Conservation (phyloP, 2,329 filamentous ascomycete species). For the Aspergillus udagawae region DNA sequence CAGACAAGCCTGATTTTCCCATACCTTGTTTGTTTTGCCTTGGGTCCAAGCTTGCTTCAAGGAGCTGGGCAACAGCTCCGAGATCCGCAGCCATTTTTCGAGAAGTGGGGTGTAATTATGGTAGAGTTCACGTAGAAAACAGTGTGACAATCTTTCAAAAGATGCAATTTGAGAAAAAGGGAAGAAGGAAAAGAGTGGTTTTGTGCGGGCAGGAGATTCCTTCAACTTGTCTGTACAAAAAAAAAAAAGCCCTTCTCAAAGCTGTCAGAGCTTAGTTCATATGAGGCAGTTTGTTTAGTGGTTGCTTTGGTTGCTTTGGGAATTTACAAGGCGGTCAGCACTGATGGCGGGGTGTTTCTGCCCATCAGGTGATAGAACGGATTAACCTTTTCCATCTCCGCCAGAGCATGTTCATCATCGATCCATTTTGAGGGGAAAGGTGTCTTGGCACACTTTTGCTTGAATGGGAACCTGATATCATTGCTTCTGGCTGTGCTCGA, state of each 20-base stretch:
- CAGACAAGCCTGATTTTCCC: constrained; percentile 20
- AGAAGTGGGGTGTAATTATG: constrained; percentile 9
- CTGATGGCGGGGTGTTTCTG: constrained; percentile 21
- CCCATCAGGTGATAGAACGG: constrained; percentile 22
- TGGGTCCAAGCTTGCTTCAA: constrained; percentile 87
- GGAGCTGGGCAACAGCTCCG: constrained; percentile 69
- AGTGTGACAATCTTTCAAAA: not conserved
- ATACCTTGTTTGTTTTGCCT: constrained; percentile 83
- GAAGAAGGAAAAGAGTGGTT: not conserved
- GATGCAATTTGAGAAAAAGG: not conserved
- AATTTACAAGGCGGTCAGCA: constrained; percentile 25
- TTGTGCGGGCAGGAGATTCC: not conserved
- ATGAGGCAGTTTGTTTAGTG: constrained; percentile 33
- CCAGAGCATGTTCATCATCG: constrained; percentile 19
- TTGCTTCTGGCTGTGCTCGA: constrained; percentile 5
- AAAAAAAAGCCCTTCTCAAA: constrained; percentile 4
- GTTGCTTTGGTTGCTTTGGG: constrained; percentile 17
- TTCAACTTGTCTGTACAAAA: not conserved
- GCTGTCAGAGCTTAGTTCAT: constrained; percentile 22
- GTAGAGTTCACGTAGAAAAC: constrained; percentile 1
- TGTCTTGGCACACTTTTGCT: constrained; percentile 19
- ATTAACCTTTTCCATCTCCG: constrained; percentile 18
- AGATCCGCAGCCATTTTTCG: constrained; percentile 58
- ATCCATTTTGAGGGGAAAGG: constrained; percentile 17
- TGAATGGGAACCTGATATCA: constrained; percentile 8